Evolutionary conservation across 139 green algal species (phyloP).

Genomic region (Coelastrella sp.): DNA sequence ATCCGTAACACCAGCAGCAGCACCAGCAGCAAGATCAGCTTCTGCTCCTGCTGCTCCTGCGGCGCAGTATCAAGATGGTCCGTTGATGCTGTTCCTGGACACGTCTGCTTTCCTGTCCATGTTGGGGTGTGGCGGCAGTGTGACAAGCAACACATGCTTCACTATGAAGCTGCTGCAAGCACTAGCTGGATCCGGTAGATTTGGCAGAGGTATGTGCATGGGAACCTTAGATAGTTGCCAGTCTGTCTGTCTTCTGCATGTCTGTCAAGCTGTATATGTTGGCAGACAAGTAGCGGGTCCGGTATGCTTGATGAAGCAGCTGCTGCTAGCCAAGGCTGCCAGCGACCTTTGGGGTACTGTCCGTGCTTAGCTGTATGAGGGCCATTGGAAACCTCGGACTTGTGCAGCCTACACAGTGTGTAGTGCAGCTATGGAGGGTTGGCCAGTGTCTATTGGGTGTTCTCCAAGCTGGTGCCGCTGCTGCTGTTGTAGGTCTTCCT

Average conservation of each 20-base stretch:
- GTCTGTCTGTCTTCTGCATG: too few species aligned
- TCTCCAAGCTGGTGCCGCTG: neutral
- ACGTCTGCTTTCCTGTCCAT: slow-evolving; percentile 82
- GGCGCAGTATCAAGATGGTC: slow-evolving; percentile 51
- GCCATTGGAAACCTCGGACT: too few species aligned
- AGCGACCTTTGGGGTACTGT: neutral
- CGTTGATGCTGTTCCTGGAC: slow-evolving; percentile 84
- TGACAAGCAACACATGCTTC: slow-evolving; percentile 32
- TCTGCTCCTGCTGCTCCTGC: slow-evolving; percentile 17
- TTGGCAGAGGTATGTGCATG: slow-evolving; percentile 57
- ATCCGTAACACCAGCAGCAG: neutral
- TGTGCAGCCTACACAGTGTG: too few species aligned
- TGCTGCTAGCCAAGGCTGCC: too few species aligned
- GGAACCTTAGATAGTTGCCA: too few species aligned
- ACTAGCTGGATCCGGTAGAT: slow-evolving; percentile 63
- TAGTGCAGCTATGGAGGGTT: too few species aligned
- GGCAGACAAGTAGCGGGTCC: too few species aligned
- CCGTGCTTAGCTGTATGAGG: too few species aligned
- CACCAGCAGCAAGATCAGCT: neutral
- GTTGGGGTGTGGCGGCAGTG: slow-evolving; percentile 63
- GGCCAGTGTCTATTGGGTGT: too few species aligned
- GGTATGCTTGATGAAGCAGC: neutral
- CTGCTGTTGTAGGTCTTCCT: slow-evolving; percentile 44
- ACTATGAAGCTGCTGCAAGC: slow-evolving; percentile 52
- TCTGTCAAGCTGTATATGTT: too few species aligned